A percentile compares a stretch with the other conserved stretches of the same genome.
Conservation (phyloP, 1,284 basidiomycete genomes). For the Irpex sp. region DNA sequence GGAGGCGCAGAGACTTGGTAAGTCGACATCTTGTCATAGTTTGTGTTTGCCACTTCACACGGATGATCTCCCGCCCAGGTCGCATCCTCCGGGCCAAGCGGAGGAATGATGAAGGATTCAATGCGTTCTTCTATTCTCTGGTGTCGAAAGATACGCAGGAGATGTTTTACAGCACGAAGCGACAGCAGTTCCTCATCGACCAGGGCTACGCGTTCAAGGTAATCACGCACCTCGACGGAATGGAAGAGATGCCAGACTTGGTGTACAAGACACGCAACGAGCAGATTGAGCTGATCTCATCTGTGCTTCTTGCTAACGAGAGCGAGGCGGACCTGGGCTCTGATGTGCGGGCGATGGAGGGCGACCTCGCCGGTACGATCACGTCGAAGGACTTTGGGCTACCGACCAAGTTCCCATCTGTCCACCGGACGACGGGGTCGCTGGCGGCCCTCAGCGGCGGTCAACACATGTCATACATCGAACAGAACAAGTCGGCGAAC, state of each 20-base stretch:
- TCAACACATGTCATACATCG: conserved; percentile 87
- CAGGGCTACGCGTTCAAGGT: conserved; percentile 99
- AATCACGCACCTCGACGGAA: conserved; percentile 95
- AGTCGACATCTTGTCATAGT: conserved; percentile 18
- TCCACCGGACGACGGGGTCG: conserved; percentile 82
- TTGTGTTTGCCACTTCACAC: not conserved
- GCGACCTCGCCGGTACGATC: conserved; percentile 76
- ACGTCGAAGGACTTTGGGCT: conserved; percentile 73
- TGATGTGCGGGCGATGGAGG: conserved; percentile 75
- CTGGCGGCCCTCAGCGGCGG: conserved; percentile 85
- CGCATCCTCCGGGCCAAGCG: conserved; percentile 97
- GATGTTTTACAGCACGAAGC: conserved; percentile 99
- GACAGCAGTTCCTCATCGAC: conserved; percentile 98
- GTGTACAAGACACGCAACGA: conserved; percentile 91
- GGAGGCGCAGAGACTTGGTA: conserved; percentile 94
- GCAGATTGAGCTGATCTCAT: conserved; percentile 93
- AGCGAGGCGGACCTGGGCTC: conserved; percentile 87
- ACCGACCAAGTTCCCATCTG: conserved; percentile 60
- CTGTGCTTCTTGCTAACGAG: conserved; percentile 90
- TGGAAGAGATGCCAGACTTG: conserved; percentile 83
- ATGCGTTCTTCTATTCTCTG: conserved; percentile 99
- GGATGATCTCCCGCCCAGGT: conserved; percentile 39
- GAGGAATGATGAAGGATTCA: conserved; percentile 98
- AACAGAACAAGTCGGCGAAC: conserved; percentile 90
- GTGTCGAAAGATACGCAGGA: conserved; percentile 99